Percentiles rank a stretch among this genome's conserved stretches.
Conservation (phyloP, 495 filamentous ascomycete species). For the Tetracladium marchalianum region DNA sequence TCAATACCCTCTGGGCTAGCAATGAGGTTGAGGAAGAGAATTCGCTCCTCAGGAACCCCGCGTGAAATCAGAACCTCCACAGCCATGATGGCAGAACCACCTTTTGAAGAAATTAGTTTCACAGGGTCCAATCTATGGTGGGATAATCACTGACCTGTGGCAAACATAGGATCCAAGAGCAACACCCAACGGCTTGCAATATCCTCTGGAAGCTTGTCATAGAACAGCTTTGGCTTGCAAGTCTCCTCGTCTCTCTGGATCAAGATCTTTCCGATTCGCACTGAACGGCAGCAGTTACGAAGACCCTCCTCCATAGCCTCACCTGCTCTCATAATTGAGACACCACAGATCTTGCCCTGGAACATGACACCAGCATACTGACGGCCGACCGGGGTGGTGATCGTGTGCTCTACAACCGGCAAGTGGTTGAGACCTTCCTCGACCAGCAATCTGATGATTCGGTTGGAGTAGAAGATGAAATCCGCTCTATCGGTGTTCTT, state of each 20-base stretch:
- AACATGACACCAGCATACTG: conserved; percentile 89
- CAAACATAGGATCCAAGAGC: conserved; percentile 97
- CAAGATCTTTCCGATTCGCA: conserved; percentile 94
- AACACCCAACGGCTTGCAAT: conserved; percentile 89
- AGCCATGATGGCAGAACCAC: conserved; percentile 92
- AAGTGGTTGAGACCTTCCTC: conserved; percentile 97
- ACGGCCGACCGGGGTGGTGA: conserved; percentile 84
- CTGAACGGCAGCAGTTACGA: conserved; percentile 90
- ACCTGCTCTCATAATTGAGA: conserved; percentile 95
- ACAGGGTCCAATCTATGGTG: neutral
- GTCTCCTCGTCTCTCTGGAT: conserved; percentile 98
- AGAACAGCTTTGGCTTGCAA: conserved; percentile 81
- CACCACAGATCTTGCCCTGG: conserved; percentile 95
- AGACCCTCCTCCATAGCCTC: conserved; percentile 98
- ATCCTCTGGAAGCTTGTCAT: conserved; percentile 92
- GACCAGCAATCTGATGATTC: conserved; percentile 95
- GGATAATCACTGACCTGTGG: conserved; percentile 57
- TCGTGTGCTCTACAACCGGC: conserved; percentile 74
- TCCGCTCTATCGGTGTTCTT: conserved; percentile 80
- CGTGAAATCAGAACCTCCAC: conserved; percentile 81
- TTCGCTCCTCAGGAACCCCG: conserved; percentile 89
- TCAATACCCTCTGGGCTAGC: conserved; percentile 87
- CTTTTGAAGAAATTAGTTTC: conserved; percentile 29
- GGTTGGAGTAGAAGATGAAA: conserved; percentile 98
- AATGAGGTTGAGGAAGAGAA: conserved; percentile 92